Conservation (phyloP, 1,284 basidiomycete species). For the Meira miltonrushii region DNA sequence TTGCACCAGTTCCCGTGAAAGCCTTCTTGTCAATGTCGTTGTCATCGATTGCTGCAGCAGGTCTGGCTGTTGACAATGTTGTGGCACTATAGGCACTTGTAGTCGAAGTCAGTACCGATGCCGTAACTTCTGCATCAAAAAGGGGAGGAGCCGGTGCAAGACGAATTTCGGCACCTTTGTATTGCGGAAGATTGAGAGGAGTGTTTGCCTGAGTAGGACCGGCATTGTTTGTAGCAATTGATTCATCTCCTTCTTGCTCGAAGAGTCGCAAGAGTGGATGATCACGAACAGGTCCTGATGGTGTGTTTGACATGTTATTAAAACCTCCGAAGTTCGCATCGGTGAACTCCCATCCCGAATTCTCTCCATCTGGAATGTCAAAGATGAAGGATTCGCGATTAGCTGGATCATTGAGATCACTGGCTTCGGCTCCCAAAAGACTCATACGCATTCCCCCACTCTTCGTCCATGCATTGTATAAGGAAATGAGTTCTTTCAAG, state of each 20-base stretch:
- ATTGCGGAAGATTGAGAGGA: constrained; percentile 6
- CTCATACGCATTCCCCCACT: constrained; percentile 74
- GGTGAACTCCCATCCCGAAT: constrained; percentile 35
- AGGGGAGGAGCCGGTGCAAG: constrained; percentile 12
- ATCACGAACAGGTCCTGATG: constrained; percentile 25
- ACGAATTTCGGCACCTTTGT: constrained; percentile 9
- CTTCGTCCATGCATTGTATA: constrained; percentile 71
- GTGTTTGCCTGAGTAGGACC: neutral
- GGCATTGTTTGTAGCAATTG: neutral
- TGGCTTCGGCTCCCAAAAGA: constrained; percentile 55
- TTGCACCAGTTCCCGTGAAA: constrained; percentile 38
- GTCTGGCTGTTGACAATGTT: neutral
- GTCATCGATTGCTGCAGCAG: too few relatives aligned
- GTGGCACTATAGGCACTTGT: neutral
- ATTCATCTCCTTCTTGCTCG: constrained; percentile 11
- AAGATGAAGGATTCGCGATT: constrained; percentile 39
- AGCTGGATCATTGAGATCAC: constrained; percentile 25
- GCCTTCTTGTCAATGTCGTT: constrained; percentile 24
- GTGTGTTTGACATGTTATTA: neutral
- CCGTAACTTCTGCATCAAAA: neutral
- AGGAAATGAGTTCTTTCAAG: constrained; percentile 76
- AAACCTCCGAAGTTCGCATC: constrained; percentile 16
- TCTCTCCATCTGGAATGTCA: constrained; percentile 32
- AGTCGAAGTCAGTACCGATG: neutral
- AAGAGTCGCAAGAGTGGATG: constrained; percentile 38